Conservation (phyloP, 1,284 basidiomycete species). For the Serendipita sp. region DNA sequence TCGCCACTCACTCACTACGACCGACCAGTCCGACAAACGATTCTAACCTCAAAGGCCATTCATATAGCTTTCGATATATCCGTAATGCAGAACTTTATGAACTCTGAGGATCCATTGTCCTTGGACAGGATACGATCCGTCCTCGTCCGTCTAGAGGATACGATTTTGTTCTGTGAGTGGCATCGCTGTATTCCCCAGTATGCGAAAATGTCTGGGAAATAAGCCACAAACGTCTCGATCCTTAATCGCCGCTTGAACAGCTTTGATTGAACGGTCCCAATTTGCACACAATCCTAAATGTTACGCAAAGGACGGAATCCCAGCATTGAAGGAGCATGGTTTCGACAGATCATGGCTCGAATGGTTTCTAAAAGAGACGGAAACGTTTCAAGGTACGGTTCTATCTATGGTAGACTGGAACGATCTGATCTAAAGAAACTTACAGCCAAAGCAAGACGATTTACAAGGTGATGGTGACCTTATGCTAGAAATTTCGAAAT, state of each 20-base stretch:
- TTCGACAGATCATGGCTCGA: slow-evolving; percentile 86
- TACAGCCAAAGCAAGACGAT: slow-evolving; percentile 81
- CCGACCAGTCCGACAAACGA: too few species aligned
- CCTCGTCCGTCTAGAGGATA: slow-evolving; percentile 86
- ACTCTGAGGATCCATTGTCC: slow-evolving; percentile 62
- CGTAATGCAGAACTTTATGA: slow-evolving; percentile 47
- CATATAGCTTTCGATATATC: background rate
- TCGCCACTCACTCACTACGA: too few species aligned
- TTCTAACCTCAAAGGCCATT: too few species aligned
- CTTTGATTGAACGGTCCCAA: slow-evolving; percentile 90
- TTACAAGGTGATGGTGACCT: slow-evolving; percentile 51
- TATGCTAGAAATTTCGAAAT: background rate
- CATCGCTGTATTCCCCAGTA: background rate
- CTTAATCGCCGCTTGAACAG: slow-evolving; percentile 20
- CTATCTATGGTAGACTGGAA: slow-evolving; percentile 10
- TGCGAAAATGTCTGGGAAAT: background rate
- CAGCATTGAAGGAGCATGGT: slow-evolving; percentile 53
- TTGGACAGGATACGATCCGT: slow-evolving; percentile 78
- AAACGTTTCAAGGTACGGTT: slow-evolving; percentile 79
- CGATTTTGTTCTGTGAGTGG: slow-evolving; percentile 74
- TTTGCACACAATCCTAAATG: slow-evolving; percentile 90
- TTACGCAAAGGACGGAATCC: slow-evolving; percentile 69
- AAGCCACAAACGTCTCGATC: background rate
- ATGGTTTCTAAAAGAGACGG: slow-evolving; percentile 94
- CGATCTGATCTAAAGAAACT: slow-evolving; percentile 3